Conservation (phyloP, 2,329 filamentous ascomycete genomes). For the Amylocarpus encephaloides region DNA sequence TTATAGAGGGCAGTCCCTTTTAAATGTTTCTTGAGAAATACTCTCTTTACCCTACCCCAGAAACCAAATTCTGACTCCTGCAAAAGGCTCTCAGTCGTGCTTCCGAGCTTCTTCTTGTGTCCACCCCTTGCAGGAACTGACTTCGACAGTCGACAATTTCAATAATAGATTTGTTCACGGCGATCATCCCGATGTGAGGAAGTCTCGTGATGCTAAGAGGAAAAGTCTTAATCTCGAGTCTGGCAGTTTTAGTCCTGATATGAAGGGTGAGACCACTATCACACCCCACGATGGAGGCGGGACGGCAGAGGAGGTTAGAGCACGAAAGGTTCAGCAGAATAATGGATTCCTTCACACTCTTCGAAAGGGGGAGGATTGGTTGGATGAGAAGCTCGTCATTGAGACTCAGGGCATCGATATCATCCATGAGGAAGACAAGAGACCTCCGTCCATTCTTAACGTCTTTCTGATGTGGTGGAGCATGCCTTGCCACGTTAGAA, state of each 20-base stretch:
- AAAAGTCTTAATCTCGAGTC: slow-evolving; percentile 21
- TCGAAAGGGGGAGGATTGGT: slow-evolving; percentile 34
- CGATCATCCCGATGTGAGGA: slow-evolving; percentile 21
- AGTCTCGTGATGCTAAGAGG: slow-evolving; percentile 16
- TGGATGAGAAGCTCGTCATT: slow-evolving; percentile 40
- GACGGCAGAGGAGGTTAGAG: slow-evolving; percentile 17
- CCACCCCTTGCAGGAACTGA: neutral
- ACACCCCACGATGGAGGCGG: neutral
- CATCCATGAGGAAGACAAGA: slow-evolving; percentile 39
- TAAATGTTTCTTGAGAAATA: too few species aligned
- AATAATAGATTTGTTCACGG: slow-evolving; percentile 26
- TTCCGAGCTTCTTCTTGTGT: neutral
- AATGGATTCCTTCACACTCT: slow-evolving; percentile 24
- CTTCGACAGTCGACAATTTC: neutral
- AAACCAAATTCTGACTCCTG: too few species aligned
- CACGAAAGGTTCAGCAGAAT: slow-evolving; percentile 21
- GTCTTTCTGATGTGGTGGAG: slow-evolving; percentile 41
- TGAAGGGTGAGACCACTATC: neutral
- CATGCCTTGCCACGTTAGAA: slow-evolving; percentile 37
- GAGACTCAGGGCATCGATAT: slow-evolving; percentile 43
- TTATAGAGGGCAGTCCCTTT: too few species aligned
- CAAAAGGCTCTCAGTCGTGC: too few species aligned
- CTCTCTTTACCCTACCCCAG: too few species aligned
- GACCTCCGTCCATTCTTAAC: slow-evolving; percentile 36
- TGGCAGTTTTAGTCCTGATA: slow-evolving; percentile 5